A percentile compares a stretch with the other conserved stretches of the same genome.
phyloP scores from a whole-genome alignment of 345 rosid genomes.

The Salix caprea region DNA sequence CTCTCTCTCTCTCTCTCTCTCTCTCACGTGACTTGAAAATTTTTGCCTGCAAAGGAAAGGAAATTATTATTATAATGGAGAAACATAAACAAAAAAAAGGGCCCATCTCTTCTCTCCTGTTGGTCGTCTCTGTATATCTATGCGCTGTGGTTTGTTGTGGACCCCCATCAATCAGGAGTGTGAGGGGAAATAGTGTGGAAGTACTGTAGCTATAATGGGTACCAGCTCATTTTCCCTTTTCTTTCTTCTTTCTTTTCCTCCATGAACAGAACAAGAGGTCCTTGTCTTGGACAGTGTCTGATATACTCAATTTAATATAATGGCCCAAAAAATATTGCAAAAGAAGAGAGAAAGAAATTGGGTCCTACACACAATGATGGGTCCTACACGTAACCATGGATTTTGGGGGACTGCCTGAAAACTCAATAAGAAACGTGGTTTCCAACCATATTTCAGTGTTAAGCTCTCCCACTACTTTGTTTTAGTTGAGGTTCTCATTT shows the following conservation, averaged over 20 bases:
- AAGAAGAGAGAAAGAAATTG: background rate
- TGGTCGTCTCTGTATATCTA: background rate
- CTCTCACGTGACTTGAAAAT: slow-evolving; percentile 10
- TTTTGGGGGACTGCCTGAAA: slow-evolving; percentile 3
- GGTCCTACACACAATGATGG: slow-evolving; percentile 1
- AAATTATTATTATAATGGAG: background rate
- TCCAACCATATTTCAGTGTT: slow-evolving; percentile 18
- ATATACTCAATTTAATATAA: background rate
- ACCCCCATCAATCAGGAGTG: slow-evolving; percentile 1
- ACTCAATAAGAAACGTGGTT: slow-evolving; percentile 37
- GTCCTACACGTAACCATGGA: slow-evolving; percentile 19
- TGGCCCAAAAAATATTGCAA: background rate
- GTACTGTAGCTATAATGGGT: slow-evolving; percentile 23
- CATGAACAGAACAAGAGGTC: background rate
- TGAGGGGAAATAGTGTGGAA: slow-evolving; percentile 6
- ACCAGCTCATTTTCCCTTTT: slow-evolving; percentile 29
- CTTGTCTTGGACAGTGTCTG: background rate
- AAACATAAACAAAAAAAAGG: background rate
- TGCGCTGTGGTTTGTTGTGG: slow-evolving; percentile 17
- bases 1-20: slow-evolving; percentile 2
- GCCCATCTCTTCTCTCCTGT: background rate
- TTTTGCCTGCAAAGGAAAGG: background rate
- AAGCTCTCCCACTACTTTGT: slow-evolving; percentile 17
- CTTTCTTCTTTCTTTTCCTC: background rate
- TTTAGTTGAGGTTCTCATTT: background rate